These are phyloP conservation scores for Vitis hybrid DNA, from an alignment of 177 flowering plant genomes.

Conservation along the genomic window DNA sequence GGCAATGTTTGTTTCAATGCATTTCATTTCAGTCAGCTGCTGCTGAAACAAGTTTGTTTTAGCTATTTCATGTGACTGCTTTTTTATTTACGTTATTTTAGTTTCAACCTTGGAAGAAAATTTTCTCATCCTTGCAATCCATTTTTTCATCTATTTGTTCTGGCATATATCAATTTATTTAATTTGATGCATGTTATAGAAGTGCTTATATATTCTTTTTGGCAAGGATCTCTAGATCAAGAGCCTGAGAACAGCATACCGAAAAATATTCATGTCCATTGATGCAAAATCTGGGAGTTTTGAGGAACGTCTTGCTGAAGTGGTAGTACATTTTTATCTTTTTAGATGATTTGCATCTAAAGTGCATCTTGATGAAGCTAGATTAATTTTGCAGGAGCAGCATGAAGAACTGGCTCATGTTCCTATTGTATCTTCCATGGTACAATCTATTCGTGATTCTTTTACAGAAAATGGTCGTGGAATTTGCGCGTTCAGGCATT, in stretches of 20 bases:
- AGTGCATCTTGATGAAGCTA: neutral
- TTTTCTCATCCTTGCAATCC: too few species aligned
- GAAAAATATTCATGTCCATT: conserved; percentile 66
- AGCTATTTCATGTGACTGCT: too few species aligned
- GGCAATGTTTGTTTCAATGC: too few species aligned
- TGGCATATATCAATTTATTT: neutral
- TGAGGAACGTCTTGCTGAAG: conserved; percentile 69
- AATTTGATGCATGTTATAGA: conserved; percentile 7
- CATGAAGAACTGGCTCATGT: conserved; percentile 46
- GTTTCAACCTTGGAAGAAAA: too few species aligned
- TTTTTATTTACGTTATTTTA: too few species aligned
- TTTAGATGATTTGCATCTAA: neutral
- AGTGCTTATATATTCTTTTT: conserved; percentile 13
- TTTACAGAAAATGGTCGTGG: conserved; percentile 74
- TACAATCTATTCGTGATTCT: conserved; percentile 82
- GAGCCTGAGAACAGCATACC: conserved; percentile 73
- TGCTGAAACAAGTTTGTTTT: too few species aligned
- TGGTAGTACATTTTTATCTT: conserved; percentile 46
- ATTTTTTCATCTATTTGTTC: too few species aligned
- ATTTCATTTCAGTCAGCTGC: too few species aligned
- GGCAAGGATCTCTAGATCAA: conserved; percentile 55
- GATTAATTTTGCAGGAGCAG: conserved; percentile 44
- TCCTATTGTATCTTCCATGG: conserved; percentile 60
- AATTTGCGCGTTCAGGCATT: conserved; percentile 74
- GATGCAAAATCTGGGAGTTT: conserved; percentile 41